Base-by-base conservation (phyloP, 2,329 filamentous ascomycete genomes). In the Fusarium ramigenum region DNA sequence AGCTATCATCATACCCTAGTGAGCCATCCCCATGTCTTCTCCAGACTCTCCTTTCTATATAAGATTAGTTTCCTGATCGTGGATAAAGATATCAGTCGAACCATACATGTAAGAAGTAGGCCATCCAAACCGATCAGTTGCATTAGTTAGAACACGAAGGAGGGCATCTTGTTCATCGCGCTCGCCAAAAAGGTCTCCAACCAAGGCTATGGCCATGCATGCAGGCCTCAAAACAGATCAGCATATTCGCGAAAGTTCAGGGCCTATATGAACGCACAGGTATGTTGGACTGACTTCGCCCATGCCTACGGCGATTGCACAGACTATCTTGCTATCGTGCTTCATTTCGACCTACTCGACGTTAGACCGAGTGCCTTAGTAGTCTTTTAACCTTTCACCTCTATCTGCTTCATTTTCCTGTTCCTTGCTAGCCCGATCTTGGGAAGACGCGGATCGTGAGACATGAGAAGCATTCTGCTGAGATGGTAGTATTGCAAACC, bases 101-200 rank as follows among this genome's bases (percentile, higher is more conserved):
- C 10, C 5, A 23, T 52, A 52, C 49, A 52, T 52, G 3, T n/a
- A 52, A 25, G n/a, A 37, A 7, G 49, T 37, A 5, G 32, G 49
- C 49, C 49, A 52, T 0, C 49, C 32, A 19, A 34, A 52, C 16
- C 32, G 28, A 19, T 25, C n/a, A 9, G 49, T 37, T 15, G 49
- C 32, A 9, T 37, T 36, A 4, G 16, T 7, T 15, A 25, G 8
- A 25, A 25, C 16, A 21, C 8, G 10, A 19, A 52, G 15, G 0
- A 52, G 49, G 11, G 32, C 19, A 34, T 52, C n/a, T 7, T 52
- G 49, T 9, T 52, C 49, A 23, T 7, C 21, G 10, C 11, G 32
- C 0, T 32, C 9, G 32, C 25, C 9, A 21, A 46, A 64, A n/a
- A 80, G 80, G 49, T 84, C 82, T 2, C 83, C 83, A 9, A 77